These are phyloP conservation scores for Penicillium alfredii DNA, from an alignment of 495 filamentous ascomycete genomes.

Conservation along the genomic window DNA sequence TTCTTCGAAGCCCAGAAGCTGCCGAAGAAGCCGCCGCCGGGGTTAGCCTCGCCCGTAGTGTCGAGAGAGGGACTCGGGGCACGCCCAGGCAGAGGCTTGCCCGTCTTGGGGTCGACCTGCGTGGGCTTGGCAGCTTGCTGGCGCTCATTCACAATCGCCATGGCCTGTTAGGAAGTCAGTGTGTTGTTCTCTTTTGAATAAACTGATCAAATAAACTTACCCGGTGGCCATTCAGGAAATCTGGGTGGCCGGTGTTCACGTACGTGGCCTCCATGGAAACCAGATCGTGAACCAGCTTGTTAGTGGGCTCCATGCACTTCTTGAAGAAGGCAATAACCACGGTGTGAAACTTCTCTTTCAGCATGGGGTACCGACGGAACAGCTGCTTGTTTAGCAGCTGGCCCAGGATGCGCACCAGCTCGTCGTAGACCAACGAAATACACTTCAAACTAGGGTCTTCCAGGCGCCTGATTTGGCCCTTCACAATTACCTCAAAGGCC, in stretches of 20 bases:
- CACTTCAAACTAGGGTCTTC: conserved; percentile 97
- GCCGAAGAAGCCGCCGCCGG: conserved; percentile 81
- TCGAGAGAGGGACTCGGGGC: conserved; percentile 63
- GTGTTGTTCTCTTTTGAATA: conserved; percentile 8
- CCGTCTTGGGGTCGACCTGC: conserved; percentile 98
- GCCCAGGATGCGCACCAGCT: conserved; percentile 90
- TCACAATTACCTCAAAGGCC: conserved; percentile 96
- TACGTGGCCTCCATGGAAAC: conserved; percentile 96
- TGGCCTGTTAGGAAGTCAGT: conserved; percentile 53
- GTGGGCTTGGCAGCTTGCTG: conserved; percentile 76
- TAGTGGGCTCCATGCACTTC: conserved; percentile 93
- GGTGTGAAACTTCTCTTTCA: conserved; percentile 95
- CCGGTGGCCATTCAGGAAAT: conserved; percentile 93
- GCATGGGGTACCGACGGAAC: conserved; percentile 82
- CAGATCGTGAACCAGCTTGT: conserved; percentile 91
- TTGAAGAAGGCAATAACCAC: conserved; percentile 98
- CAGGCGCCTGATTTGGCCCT: conserved; percentile 94
- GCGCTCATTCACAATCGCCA: conserved; percentile 94
- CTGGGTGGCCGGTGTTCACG: conserved; percentile 97
- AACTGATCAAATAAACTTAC: conserved; percentile 37
- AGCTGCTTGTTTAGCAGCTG: conserved; percentile 83
- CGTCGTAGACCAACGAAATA: conserved; percentile 94
- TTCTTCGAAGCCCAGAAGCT: conserved; percentile 98
- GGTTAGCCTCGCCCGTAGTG: conserved; percentile 47
- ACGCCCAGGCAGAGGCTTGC: conserved; percentile 80